Percentiles rank a stretch among this genome's conserved stretches.
Evolutionary conservation across 192 early-diverging fungal species (phyloP).

Genomic region (Radiomyces spectabilis): DNA sequence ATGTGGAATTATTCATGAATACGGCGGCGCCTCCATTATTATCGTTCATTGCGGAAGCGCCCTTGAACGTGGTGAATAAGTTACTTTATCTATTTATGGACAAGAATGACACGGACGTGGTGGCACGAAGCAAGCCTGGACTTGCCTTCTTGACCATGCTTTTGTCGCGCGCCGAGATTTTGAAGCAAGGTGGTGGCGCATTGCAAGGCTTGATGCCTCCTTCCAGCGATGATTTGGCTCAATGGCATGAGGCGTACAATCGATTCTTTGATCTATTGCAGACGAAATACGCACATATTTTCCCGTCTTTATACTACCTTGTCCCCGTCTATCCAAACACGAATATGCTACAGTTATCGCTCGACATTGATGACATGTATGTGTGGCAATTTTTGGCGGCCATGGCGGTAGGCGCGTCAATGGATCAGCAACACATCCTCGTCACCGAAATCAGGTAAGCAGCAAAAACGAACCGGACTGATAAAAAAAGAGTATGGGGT

Average conservation of each 20-base stretch:
- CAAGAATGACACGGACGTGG: slow-evolving; percentile 82
- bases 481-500: not conserved
- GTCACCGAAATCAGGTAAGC: slow-evolving; percentile 81
- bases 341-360: slow-evolving; percentile 23
- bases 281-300: slow-evolving; percentile 68
- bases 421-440: slow-evolving; percentile 90
- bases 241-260: slow-evolving; percentile 79
- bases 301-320: slow-evolving; percentile 42
- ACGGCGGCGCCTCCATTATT: slow-evolving; percentile 82
- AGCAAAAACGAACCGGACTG: not conserved
- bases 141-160: slow-evolving; percentile 87
- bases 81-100: slow-evolving; percentile 80
- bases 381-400: slow-evolving; percentile 98
- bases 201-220: slow-evolving; percentile 44
- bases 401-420: slow-evolving; percentile 87
- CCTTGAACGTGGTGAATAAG: slow-evolving; percentile 73
- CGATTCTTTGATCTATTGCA: slow-evolving; percentile 74
- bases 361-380: slow-evolving; percentile 72
- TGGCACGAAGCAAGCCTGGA: slow-evolving; percentile 78
- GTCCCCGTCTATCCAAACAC: slow-evolving; percentile 31
- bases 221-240: slow-evolving; percentile 41
- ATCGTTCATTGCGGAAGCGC: slow-evolving; percentile 73
- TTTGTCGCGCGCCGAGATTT: slow-evolving; percentile 79
- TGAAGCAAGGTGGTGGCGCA: slow-evolving; percentile 63
- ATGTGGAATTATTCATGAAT: slow-evolving; percentile 83